These are phyloP conservation scores for Phytophthora ohioensis DNA, from an alignment of 352 stramenopile genomes.

Conservation along the genomic window DNA sequence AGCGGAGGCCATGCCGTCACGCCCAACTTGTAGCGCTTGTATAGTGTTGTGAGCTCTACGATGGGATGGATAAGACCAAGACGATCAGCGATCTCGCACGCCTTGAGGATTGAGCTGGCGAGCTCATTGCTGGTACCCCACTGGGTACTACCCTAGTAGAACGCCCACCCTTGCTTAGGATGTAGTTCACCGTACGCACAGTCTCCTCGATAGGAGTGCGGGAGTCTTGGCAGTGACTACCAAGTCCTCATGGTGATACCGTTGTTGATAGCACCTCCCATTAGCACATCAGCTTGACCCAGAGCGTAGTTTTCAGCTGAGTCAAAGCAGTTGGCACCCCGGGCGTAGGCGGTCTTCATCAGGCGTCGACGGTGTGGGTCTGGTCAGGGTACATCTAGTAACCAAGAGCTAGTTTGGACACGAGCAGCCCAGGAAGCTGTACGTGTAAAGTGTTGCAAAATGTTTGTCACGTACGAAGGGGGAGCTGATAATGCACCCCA, in stretches of 20 bases:
- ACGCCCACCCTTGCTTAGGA: slow-evolving; percentile 65
- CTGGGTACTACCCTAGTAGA: slow-evolving; percentile 61
- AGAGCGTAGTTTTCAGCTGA: slow-evolving; percentile 1
- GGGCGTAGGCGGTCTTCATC: neutral
- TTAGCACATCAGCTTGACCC: slow-evolving; percentile 16
- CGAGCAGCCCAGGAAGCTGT: neutral
- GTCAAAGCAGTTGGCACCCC: neutral
- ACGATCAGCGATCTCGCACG: slow-evolving; percentile 50
- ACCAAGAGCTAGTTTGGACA: neutral
- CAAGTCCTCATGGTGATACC: slow-evolving; percentile 46
- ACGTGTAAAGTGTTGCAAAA: too few species aligned
- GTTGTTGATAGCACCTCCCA: neutral
- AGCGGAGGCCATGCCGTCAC: slow-evolving; percentile 63
- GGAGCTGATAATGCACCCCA: slow-evolving; percentile 16
- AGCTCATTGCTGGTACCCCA: slow-evolving; percentile 55
- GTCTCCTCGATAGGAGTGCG: slow-evolving; percentile 67
- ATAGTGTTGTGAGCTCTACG: slow-evolving; percentile 55
- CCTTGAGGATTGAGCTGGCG: slow-evolving; percentile 50
- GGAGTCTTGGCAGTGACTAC: slow-evolving; percentile 68
- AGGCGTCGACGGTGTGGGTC: slow-evolving; percentile 31
- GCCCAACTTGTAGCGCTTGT: slow-evolving; percentile 60
- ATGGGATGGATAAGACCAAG: slow-evolving; percentile 41
- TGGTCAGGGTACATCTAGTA: slow-evolving; percentile 26
- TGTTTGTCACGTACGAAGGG: slow-evolving; percentile 43
- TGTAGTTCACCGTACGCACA: slow-evolving; percentile 64